Base-by-base conservation (phyloP, 495 filamentous ascomycete genomes). In the Daldinia bambusicola region DNA sequence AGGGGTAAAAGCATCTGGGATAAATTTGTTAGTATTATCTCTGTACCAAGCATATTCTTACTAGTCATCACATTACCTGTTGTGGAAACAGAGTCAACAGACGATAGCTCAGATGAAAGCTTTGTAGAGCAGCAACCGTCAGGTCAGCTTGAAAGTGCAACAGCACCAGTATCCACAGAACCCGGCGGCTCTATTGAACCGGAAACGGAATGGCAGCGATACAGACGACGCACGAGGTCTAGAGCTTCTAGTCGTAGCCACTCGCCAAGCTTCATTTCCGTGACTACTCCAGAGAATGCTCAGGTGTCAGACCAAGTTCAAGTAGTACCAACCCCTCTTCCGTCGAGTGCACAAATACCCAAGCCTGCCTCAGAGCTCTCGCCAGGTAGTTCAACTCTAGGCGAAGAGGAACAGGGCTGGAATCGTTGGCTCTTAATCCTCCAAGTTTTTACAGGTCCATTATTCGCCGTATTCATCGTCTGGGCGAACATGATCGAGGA, bases 11-110 rank as follows among this genome's bases (percentile, higher is more conserved):
- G 77, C 9, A 79, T 90, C 18, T 91, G 89, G 87, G 94, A 92
- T 66, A 94, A 92, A 66, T 70, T 91, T 14, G 76, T 98, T 14
- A 92, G 93, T 26, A 65, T 97, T 12, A 82, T 95, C 60, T 92
- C 94, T 5, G 90, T 92, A 2, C 93, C 95, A 4, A 97, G 91
- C 72, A 91, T 98, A 32, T 94, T 99, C 59, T 82, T 97, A 5
- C 85, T 99, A 10, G 94, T 94, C 0, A 89, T 95, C 37, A 98
- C 96, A 0, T 77, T 99, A n/a, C 96, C 96, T 3, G 93, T 98
- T 0, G 89, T 97, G 8, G 93, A 98, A 63, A 78, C 76, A 0
- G 86, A 87, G 36, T 52, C 69, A 41, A 78, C 84, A 8, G 82
- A 86, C 10, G 84, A 84, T 34, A 80, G 86, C 3, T 79, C 84